Evolutionary conservation across 1,284 basidiomycete genomes (phyloP).

Genomic region (Papiliotrema terrestris): DNA sequence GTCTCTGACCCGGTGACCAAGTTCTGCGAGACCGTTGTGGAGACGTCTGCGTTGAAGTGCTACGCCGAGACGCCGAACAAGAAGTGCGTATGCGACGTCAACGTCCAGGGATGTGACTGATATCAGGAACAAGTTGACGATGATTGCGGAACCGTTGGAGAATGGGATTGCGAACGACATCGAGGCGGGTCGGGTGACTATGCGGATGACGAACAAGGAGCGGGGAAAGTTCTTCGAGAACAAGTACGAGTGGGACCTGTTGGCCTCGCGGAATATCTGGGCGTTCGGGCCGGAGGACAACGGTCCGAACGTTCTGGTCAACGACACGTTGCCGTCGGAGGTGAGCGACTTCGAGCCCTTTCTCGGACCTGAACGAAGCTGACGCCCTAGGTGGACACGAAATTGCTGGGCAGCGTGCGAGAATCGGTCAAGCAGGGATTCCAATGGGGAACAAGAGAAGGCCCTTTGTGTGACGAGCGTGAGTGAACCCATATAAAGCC

Average conservation of each 20-base stretch:
- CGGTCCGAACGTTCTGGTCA: conserved; percentile 87
- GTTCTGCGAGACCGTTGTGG: conserved; percentile 97
- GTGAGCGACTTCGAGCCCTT: conserved; percentile 48
- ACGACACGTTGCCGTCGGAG: conserved; percentile 94
- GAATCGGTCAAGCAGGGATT: conserved; percentile 98
- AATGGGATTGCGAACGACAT: conserved; percentile 91
- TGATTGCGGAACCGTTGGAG: conserved; percentile 96
- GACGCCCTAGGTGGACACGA: conserved; percentile 77
- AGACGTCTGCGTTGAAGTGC: conserved; percentile 96
- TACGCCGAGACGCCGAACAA: conserved; percentile 99
- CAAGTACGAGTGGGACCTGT: conserved; percentile 96
- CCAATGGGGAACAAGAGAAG: conserved; percentile 98
- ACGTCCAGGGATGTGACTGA: not conserved
- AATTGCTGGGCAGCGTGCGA: conserved; percentile 78
- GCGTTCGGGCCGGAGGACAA: conserved; percentile 98
- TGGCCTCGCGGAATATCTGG: conserved; percentile 98
- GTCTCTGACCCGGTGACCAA: conserved; percentile 98
- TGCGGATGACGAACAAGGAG: conserved; percentile 90
- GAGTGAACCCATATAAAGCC: conserved; percentile 48
- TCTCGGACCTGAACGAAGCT: not conserved
- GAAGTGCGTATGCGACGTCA: conserved; percentile 60
- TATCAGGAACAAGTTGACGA: conserved; percentile 85
- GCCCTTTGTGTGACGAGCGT: conserved; percentile 97
- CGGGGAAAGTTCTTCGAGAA: conserved; percentile 90
- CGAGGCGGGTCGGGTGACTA: conserved; percentile 82